phyloP scores from a whole-genome alignment of 192 early-diverging fungal species.

The Coemansia sp. region DNA sequence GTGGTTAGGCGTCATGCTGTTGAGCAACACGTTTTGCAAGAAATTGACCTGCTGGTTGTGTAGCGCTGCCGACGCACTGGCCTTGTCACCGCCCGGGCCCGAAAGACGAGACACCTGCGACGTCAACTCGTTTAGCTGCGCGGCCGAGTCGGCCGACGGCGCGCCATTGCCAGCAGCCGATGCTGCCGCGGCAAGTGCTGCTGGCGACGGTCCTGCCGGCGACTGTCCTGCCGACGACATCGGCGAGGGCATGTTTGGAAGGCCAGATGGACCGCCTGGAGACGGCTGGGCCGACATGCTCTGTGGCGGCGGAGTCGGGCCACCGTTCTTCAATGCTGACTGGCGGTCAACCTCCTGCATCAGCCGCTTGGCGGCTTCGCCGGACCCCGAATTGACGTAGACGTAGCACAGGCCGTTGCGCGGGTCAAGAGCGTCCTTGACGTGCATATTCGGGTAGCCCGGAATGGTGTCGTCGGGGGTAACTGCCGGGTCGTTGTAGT shows the following conservation, averaged over 20 bases:
- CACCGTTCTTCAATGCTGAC: slow-evolving; percentile 7
- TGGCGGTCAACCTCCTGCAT: slow-evolving; percentile 49
- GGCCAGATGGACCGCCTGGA: slow-evolving; percentile 1
- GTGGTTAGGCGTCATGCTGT: slow-evolving; percentile 27
- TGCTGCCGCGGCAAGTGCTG: slow-evolving; percentile 13
- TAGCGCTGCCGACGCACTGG: slow-evolving; percentile 40
- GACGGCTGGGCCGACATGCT: not conserved
- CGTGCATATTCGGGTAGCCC: slow-evolving; percentile 34
- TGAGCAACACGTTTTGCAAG: slow-evolving; percentile 41
- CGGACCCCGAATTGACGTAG: slow-evolving; percentile 43
- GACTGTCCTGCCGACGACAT: not conserved
- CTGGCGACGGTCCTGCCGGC: not conserved
- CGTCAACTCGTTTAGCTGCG: slow-evolving; percentile 43
- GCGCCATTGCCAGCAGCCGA: slow-evolving; percentile 27
- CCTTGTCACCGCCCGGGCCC: slow-evolving; percentile 18
- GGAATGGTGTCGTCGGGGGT: slow-evolving; percentile 35
- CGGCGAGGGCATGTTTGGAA: slow-evolving; percentile 2
- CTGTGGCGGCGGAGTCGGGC: not conserved
- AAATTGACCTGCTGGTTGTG: slow-evolving; percentile 50
- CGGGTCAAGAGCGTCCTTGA: slow-evolving; percentile 42
- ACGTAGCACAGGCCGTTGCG: slow-evolving; percentile 39
- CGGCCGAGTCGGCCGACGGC: slow-evolving; percentile 31
- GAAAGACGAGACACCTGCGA: slow-evolving; percentile 36
- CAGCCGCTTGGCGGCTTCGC: slow-evolving; percentile 41
- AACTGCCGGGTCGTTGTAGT: slow-evolving; percentile 29